Percentiles rank a stretch among this genome's conserved stretches.
Conservation (phyloP, 495 filamentous ascomycete species). For the Aspergillus carlsbadensis region DNA sequence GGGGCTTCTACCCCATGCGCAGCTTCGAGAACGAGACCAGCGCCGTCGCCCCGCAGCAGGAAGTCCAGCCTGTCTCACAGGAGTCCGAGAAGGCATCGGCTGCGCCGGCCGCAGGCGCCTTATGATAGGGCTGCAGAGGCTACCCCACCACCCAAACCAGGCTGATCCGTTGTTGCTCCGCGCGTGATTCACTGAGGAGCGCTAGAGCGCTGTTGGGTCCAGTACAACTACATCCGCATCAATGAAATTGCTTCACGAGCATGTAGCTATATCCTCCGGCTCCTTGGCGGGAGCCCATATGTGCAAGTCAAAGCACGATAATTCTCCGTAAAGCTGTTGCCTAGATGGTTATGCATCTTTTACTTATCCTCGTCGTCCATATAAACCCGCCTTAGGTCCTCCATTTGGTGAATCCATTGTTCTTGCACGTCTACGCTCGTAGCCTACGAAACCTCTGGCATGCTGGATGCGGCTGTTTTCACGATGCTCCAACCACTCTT, state of each 20-base stretch:
- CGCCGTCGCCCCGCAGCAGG: conserved; percentile 1
- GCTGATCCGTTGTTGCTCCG: conserved; percentile 1
- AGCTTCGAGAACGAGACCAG: conserved; percentile 41
- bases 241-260: not conserved
- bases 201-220: not conserved
- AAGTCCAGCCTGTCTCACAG: not conserved
- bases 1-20: conserved; percentile 73
- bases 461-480: not conserved
- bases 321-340: conserved; percentile 12
- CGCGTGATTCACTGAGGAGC: not conserved
- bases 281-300: conserved; percentile 7
- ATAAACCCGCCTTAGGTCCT: not conserved
- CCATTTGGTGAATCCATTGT: not conserved
- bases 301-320: not conserved
- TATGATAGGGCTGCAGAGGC: conserved; percentile 8
- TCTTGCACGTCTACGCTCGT: not conserved
- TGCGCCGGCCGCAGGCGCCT: conserved; percentile 21
- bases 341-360: conserved; percentile 7
- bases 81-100: conserved; percentile 3
- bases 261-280: conserved; percentile 10
- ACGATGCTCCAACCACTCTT: not conserved
- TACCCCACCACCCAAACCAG: not conserved
- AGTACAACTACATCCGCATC: conserved; percentile 9
- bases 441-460: not conserved
- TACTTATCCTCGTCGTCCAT: not conserved